Evolutionary conservation across 2,329 filamentous ascomycete species (phyloP).

Genomic region (Alternaria sp.): DNA sequence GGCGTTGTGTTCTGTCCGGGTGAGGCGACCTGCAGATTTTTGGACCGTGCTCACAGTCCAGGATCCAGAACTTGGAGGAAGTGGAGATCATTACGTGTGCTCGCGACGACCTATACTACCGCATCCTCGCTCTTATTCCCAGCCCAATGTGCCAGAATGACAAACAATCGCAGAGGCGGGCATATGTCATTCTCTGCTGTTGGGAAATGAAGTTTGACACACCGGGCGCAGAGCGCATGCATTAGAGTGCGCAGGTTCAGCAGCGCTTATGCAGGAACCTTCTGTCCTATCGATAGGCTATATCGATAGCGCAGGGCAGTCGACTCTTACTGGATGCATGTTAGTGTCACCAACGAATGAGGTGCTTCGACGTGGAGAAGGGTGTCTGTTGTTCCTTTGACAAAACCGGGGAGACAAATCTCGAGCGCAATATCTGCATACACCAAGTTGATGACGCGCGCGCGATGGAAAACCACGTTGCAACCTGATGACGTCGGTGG

Average conservation of each 20-base stretch:
- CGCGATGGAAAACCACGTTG: neutral
- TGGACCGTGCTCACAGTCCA: neutral
- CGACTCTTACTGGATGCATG: conserved; percentile 2
- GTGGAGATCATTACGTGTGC: conserved; percentile 17
- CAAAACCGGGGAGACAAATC: conserved; percentile 7
- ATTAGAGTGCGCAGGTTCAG: conserved; percentile 11
- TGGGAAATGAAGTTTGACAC: conserved; percentile 7
- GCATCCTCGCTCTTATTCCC: neutral
- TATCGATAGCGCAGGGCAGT: conserved; percentile 13
- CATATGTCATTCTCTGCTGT: conserved; percentile 2
- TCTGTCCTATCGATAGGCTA: conserved; percentile 23
- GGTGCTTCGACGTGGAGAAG: neutral
- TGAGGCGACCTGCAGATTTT: neutral
- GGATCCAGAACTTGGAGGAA: neutral
- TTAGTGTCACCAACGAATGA: conserved; percentile 1
- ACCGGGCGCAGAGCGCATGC: conserved; percentile 1
- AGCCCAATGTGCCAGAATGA: neutral
- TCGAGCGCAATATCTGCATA: conserved; percentile 5
- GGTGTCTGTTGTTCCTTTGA: neutral
- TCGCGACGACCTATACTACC: neutral
- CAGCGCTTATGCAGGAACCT: conserved; percentile 27
- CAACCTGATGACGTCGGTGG: conserved; percentile 8
- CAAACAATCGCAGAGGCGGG: neutral
- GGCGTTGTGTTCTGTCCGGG: neutral
- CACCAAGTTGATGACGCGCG: neutral